phyloP scores from a whole-genome alignment of 331 rosid species.

The Acacia pycnantha region DNA sequence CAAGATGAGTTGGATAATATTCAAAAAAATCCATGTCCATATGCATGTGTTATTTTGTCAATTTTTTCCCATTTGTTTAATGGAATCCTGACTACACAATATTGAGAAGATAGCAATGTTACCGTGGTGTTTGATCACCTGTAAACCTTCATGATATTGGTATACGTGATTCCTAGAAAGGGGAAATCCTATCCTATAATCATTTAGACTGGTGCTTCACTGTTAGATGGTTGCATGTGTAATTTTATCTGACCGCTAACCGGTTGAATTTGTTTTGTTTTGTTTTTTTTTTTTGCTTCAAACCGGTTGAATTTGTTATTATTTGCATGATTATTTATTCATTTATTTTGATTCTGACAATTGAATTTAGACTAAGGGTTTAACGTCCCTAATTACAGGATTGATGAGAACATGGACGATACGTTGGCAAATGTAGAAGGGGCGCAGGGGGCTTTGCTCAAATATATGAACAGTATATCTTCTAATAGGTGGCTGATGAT shows the following conservation, averaged over 20 bases:
- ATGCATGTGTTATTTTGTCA: background rate
- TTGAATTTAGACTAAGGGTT: constrained; percentile 26
- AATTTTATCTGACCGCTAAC: constrained; percentile 1
- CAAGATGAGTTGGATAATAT: background rate
- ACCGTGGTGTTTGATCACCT: background rate
- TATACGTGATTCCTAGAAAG: background rate
- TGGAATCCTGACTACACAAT: background rate
- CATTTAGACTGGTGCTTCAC: constrained; percentile 26
- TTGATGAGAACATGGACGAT: constrained; percentile 97
- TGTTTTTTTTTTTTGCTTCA: too few relatives aligned
- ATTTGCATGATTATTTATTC: constrained; percentile 21
- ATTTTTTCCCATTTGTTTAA: background rate
- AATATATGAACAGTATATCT: constrained; percentile 91
- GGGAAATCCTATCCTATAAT: constrained; percentile 4
- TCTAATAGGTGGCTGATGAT: constrained; percentile 98
- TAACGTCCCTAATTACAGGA: constrained; percentile 48
- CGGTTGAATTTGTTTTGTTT: background rate
- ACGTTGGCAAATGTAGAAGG: constrained; percentile 89
- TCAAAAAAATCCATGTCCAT: background rate
- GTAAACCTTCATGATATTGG: background rate
- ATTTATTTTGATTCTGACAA: background rate
- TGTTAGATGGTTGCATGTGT: background rate
- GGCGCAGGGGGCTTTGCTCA: constrained; percentile 83
- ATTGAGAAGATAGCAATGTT: constrained; percentile 5
- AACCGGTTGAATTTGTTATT: constrained; percentile 7